Evolutionary conservation across 2,329 filamentous ascomycete species (phyloP).

Genomic region (Aureobasidium subglaciale): DNA sequence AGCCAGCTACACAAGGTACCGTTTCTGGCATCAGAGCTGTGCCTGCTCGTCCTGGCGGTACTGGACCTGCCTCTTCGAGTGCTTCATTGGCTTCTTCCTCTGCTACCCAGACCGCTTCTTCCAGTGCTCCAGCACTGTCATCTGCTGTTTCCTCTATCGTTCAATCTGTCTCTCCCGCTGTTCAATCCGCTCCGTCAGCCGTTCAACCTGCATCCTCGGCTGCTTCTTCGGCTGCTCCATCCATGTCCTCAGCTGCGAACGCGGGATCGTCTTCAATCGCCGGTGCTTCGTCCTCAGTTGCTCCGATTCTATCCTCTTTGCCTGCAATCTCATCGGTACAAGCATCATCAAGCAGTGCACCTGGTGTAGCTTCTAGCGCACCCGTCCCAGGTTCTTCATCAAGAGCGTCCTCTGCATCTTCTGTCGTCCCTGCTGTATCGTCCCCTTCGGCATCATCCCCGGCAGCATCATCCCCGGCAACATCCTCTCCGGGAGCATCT

Average conservation of each 20-base stretch:
- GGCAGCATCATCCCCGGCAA: not conserved
- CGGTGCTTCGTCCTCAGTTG: not conserved
- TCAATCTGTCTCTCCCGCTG: too few relatives aligned
- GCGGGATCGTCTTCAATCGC: not conserved
- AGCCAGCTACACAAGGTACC: not conserved
- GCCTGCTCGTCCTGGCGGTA: not conserved
- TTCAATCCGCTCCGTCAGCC: not conserved
- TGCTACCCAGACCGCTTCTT: not conserved
- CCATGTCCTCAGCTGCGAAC: not conserved
- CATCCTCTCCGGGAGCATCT: too few relatives aligned
- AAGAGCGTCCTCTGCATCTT: not conserved
- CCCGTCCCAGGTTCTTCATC: not conserved
- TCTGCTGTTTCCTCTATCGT: too few relatives aligned
- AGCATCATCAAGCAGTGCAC: not conserved
- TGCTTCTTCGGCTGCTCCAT: not conserved
- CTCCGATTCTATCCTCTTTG: not conserved
- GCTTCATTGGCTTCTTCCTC: not conserved
- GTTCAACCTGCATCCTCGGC: not conserved
- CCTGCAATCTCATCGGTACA: not conserved
- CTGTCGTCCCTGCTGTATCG: not conserved
- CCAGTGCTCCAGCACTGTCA: not conserved
- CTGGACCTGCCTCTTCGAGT: not conserved
- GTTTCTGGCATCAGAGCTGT: slow-evolving; percentile 1
- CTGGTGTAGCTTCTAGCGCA: not conserved
- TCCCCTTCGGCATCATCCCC: not conserved